A percentile compares a stretch with the other conserved stretches of the same genome.
Evolutionary conservation across 192 early-diverging fungal genomes (phyloP).

Genomic region (Funneliformis geosporum): DNA sequence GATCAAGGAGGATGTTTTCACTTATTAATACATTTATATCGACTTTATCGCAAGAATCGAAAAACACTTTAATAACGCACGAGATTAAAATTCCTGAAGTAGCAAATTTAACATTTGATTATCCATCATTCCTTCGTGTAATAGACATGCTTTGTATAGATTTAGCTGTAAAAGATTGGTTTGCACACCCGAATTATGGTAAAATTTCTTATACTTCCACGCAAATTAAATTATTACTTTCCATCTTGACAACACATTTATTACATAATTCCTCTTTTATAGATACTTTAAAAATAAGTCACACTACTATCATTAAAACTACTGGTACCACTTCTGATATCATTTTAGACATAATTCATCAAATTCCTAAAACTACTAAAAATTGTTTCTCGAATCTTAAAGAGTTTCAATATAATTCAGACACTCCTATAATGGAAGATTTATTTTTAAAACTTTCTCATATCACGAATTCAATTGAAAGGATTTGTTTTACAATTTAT

Average conservation of each 20-base stretch:
- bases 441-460: neutral
- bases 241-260: neutral
- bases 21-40: neutral
- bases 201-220: neutral
- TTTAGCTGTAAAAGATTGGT: neutral
- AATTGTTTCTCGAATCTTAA: neutral
- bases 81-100: neutral
- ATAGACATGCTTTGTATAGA: neutral
- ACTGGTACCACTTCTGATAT: neutral
- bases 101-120: neutral
- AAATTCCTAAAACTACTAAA: neutral
- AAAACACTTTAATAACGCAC: neutral
- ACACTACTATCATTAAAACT: neutral
- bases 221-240: neutral
- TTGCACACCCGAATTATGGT: neutral
- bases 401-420: neutral
- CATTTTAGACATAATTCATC: neutral
- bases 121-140: neutral
- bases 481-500: neutral
- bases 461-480: neutral
- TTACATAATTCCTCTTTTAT: neutral
- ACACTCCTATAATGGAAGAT: neutral
- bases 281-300: neutral
- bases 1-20: neutral
- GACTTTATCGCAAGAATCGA: neutral